Percentiles rank a stretch among this genome's conserved stretches.
These are phyloP conservation scores for Tremella mesenterica DNA, from an alignment of 768 basidiomycete genomes.

Conservation along the genomic window DNA sequence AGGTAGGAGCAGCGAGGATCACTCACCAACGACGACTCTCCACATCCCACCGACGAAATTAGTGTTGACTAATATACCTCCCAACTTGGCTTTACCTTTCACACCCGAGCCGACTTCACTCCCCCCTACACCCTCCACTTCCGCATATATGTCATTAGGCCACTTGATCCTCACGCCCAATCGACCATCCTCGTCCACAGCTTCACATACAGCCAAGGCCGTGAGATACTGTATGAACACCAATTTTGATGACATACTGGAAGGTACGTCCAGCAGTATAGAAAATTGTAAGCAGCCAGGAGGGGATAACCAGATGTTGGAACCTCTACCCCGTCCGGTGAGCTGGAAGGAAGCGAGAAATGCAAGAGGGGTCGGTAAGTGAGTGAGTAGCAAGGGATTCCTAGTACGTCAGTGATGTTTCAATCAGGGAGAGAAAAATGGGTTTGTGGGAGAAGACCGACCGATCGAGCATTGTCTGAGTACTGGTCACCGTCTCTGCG, in stretches of 20 bases:
- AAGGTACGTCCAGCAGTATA: slow-evolving; percentile 56
- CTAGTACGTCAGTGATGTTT: slow-evolving; percentile 46
- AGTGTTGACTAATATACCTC: slow-evolving; percentile 85
- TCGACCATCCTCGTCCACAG: slow-evolving; percentile 57
- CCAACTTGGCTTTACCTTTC: slow-evolving; percentile 59
- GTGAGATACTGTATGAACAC: slow-evolving; percentile 93
- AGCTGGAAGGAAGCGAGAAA: slow-evolving; percentile 83
- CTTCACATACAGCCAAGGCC: slow-evolving; percentile 79
- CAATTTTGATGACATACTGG: slow-evolving; percentile 54
- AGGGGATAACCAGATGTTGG: slow-evolving; percentile 87
- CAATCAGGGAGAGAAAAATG: slow-evolving; percentile 1
- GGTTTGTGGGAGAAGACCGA: slow-evolving; percentile 46
- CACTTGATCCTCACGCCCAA: slow-evolving; percentile 73
- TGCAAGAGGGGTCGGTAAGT: slow-evolving; percentile 65
- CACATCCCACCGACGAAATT: slow-evolving; percentile 65
- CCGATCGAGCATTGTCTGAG: slow-evolving; percentile 91
- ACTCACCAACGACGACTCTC: slow-evolving; percentile 71
- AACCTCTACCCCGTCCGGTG: slow-evolving; percentile 75
- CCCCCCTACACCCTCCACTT: slow-evolving; percentile 48
- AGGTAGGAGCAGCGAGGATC: neutral
- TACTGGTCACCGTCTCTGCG: slow-evolving; percentile 82
- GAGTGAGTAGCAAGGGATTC: slow-evolving; percentile 62
- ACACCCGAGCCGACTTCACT: slow-evolving; percentile 46
- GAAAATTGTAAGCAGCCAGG: slow-evolving; percentile 81
- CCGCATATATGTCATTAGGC: slow-evolving; percentile 92